Percentiles rank a stretch among this genome's conserved stretches.
phyloP scores from a whole-genome alignment of 129 eudicot species.

The Escallonia herrerae region DNA sequence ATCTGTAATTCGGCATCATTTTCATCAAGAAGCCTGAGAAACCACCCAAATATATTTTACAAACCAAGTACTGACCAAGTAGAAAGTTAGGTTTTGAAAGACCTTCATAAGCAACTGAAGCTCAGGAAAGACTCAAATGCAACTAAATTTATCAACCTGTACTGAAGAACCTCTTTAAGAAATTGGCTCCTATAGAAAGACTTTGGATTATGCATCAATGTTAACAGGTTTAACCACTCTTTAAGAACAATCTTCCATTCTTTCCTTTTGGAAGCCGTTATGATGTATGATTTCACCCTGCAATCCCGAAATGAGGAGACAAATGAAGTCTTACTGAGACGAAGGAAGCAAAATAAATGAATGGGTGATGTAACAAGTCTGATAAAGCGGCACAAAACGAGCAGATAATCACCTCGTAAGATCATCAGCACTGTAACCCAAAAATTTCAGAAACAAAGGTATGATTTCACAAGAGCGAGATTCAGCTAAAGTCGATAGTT shows the following conservation, averaged over 20 bases:
- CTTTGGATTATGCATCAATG: slow-evolving; percentile 55
- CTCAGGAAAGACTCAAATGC: neutral
- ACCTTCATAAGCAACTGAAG: neutral
- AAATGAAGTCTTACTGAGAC: slow-evolving; percentile 1
- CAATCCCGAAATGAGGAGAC: slow-evolving; percentile 6
- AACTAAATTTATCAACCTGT: slow-evolving; percentile 41
- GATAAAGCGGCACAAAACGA: neutral
- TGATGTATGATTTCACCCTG: slow-evolving; percentile 53
- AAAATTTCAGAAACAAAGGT: slow-evolving; percentile 66
- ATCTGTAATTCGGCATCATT: slow-evolving; percentile 77
- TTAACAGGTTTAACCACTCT: slow-evolving; percentile 77
- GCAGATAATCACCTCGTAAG: slow-evolving; percentile 35
- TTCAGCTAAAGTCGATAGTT: slow-evolving; percentile 50
- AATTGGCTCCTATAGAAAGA: slow-evolving; percentile 57
- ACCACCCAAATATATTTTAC: neutral
- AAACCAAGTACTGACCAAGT: neutral
- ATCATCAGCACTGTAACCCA: slow-evolving; percentile 56
- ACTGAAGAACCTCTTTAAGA: slow-evolving; percentile 61
- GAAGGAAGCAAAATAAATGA: neutral
- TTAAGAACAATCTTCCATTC: slow-evolving; percentile 71
- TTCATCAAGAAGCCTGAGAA: slow-evolving; percentile 73
- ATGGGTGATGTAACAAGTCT: no score
- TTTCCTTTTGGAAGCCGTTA: slow-evolving; percentile 40
- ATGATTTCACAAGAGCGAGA: slow-evolving; percentile 60
- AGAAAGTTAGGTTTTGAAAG: neutral